Evolutionary conservation across 2,329 filamentous ascomycete genomes (phyloP).

Genomic region (Beauveria sp.): DNA sequence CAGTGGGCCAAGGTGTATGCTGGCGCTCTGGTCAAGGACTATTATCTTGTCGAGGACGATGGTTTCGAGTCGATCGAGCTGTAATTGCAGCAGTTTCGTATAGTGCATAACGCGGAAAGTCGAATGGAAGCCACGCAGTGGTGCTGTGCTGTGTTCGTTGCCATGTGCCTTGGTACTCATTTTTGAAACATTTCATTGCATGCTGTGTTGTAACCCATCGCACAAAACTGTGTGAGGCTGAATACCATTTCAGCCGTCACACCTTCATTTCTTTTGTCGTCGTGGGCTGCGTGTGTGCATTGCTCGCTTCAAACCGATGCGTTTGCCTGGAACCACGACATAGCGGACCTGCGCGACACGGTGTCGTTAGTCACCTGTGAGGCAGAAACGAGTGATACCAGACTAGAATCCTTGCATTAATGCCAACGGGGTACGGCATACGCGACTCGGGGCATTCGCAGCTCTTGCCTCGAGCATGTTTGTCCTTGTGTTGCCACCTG

Average conservation of each 20-base stretch:
- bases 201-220: neutral
- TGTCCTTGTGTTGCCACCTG: slow-evolving; percentile 7
- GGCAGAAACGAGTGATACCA: neutral
- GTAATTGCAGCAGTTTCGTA: neutral
- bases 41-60: slow-evolving; percentile 20
- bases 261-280: too few species aligned
- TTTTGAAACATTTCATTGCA: neutral
- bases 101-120: neutral
- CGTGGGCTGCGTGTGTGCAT: neutral
- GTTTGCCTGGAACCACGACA: neutral
- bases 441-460: neutral
- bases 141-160: neutral
- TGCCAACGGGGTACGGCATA: neutral
- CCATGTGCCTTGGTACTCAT: neutral
- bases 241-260: neutral
- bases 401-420: neutral
- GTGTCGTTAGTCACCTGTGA: neutral
- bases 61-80: slow-evolving; percentile 4
- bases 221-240: neutral
- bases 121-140: neutral
- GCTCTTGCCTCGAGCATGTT: slow-evolving; percentile 8
- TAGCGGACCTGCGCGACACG: neutral
- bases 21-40: slow-evolving; percentile 42
- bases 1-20: slow-evolving; percentile 43
- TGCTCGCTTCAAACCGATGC: neutral